Evolutionary conservation across 2,329 filamentous ascomycete genomes (phyloP).

Genomic region (Colletotrichum chrysophilum): DNA sequence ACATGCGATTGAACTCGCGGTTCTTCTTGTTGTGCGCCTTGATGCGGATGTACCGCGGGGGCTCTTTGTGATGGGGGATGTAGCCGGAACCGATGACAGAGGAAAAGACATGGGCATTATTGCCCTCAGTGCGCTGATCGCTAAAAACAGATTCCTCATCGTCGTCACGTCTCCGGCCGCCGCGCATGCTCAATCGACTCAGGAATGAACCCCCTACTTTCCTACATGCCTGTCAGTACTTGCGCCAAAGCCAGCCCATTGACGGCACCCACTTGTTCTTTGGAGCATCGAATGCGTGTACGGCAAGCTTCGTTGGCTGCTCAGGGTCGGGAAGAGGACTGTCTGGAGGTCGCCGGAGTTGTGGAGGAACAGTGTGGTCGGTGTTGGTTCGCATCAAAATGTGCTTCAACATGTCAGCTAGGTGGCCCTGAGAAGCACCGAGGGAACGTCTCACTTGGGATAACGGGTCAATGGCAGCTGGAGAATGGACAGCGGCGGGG

Average conservation of each 20-base stretch:
- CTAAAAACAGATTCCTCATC: constrained; percentile 76
- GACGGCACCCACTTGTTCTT: constrained; percentile 66
- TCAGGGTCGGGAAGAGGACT: constrained; percentile 49
- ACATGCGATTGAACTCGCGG: constrained; percentile 84
- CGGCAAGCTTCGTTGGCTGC: constrained; percentile 40
- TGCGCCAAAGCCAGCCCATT: background rate
- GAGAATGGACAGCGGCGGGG: constrained; percentile 13
- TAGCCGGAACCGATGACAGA: constrained; percentile 75
- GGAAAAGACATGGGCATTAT: constrained; percentile 82
- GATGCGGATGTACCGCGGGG: constrained; percentile 89
- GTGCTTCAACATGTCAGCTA: constrained; percentile 45
- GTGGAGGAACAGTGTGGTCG: constrained; percentile 60
- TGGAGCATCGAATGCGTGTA: constrained; percentile 45
- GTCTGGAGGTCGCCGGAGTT: constrained; percentile 60
- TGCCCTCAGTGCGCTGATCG: constrained; percentile 74
- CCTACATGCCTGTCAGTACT: constrained; percentile 46
- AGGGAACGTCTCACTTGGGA: constrained; percentile 28
- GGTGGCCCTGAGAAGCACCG: background rate
- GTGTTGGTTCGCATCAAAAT: constrained; percentile 73
- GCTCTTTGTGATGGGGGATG: constrained; percentile 86
- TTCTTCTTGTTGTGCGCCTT: constrained; percentile 80
- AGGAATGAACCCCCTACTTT: constrained; percentile 91
- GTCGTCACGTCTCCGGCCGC: constrained; percentile 75
- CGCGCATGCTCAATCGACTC: constrained; percentile 76
- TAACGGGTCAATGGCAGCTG: constrained; percentile 31